phyloP scores from a whole-genome alignment of 2,329 filamentous ascomycete genomes.

The Aphanocladium album region DNA sequence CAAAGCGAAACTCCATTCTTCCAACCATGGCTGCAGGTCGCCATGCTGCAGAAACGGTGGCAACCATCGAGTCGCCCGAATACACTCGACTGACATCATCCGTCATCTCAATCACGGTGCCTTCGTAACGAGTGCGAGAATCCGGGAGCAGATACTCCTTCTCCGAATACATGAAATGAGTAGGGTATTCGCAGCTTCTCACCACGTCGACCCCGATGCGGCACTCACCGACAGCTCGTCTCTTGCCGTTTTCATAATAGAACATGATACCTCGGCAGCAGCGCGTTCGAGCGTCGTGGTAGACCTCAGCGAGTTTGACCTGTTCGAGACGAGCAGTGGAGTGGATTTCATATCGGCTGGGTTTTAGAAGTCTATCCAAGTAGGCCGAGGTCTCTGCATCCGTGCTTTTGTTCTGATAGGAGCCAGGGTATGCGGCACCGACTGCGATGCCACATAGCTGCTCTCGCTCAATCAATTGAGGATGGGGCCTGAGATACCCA shows the following conservation, averaged over 20 bases:
- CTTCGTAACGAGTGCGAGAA: slow-evolving; percentile 4
- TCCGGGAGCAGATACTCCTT: not conserved
- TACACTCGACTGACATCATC: not conserved
- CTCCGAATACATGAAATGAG: slow-evolving; percentile 1
- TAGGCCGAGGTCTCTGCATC: not conserved
- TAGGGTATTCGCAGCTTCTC: not conserved
- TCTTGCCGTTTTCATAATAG: not conserved
- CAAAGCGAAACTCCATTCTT: slow-evolving; percentile 5
- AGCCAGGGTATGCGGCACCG: not conserved
- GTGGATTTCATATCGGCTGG: not conserved
- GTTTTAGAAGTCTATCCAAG: not conserved
- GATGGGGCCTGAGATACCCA: not conserved
- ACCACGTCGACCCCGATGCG: not conserved
- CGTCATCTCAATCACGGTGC: slow-evolving; percentile 1
- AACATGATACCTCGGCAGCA: slow-evolving; percentile 6
- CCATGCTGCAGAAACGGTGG: not conserved
- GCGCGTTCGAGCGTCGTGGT: not conserved
- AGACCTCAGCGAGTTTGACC: not conserved
- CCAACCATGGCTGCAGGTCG: not conserved
- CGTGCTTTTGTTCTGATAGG: not conserved
- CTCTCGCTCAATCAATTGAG: not conserved
- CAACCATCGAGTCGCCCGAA: not conserved
- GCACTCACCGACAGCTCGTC: not conserved
- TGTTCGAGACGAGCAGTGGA: slow-evolving; percentile 3
- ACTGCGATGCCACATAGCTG: not conserved